phyloP scores from a whole-genome alignment of 169 alveolate genomes.

The Cryptosporidium sp. region DNA sequence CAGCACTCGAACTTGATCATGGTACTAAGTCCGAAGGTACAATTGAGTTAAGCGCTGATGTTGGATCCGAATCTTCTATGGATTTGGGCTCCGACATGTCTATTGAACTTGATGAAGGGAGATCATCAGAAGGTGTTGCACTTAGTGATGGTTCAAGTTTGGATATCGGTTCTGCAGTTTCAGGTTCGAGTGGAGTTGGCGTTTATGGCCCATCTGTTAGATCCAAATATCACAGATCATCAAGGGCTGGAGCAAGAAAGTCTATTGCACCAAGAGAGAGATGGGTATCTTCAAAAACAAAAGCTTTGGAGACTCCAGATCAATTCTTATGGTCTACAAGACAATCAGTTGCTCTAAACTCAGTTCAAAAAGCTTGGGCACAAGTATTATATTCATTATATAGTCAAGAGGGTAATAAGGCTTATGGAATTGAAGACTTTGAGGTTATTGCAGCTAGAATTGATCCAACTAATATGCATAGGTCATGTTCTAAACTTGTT shows the following conservation, averaged over 20 bases:
- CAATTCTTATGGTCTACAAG: slow-evolving; percentile 62
- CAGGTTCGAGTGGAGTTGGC: not conserved
- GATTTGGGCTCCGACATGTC: slow-evolving; percentile 12
- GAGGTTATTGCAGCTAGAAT: slow-evolving; percentile 56
- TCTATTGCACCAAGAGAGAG: slow-evolving; percentile 43
- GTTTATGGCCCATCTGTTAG: slow-evolving; percentile 12
- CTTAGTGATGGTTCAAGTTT: not conserved
- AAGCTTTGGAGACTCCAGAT: slow-evolving; percentile 44
- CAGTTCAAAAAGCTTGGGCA: slow-evolving; percentile 67
- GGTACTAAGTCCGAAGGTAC: slow-evolving; percentile 5
- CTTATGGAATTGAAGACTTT: slow-evolving; percentile 62
- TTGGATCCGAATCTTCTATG: slow-evolving; percentile 27
- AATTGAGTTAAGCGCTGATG: slow-evolving; percentile 38
- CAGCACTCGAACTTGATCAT: not conserved
- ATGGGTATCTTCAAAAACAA: slow-evolving; percentile 38
- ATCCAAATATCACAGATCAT: not conserved
- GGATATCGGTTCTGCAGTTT: too few species aligned
- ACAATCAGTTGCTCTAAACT: slow-evolving; percentile 40
- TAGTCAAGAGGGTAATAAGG: slow-evolving; percentile 58
- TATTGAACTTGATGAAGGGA: slow-evolving; percentile 22
- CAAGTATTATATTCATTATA: slow-evolving; percentile 41
- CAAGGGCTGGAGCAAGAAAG: not conserved
- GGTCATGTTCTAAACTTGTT: slow-evolving; percentile 38
- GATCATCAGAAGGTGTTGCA: not conserved
- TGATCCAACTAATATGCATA: slow-evolving; percentile 51